These are phyloP conservation scores for Ulmus americana DNA, from an alignment of 331 rosid species.

Conservation along the genomic window DNA sequence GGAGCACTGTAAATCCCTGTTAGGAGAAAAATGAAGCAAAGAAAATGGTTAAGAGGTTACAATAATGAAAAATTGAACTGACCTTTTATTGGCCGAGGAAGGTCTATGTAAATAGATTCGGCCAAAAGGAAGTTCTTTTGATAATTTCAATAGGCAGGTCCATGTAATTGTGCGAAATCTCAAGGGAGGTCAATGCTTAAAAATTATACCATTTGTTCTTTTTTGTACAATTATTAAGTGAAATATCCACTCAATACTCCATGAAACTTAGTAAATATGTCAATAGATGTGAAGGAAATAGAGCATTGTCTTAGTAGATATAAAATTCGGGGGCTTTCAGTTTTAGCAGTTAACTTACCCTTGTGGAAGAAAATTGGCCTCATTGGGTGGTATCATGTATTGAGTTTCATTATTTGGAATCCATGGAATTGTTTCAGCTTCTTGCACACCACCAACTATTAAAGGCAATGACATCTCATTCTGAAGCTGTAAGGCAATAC, in stretches of 20 bases:
- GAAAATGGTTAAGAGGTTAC: conserved; percentile 4
- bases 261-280: background rate
- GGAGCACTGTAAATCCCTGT: conserved; percentile 51
- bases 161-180: too few relatives aligned
- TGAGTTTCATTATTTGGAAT: conserved; percentile 43
- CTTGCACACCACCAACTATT: conserved; percentile 53
- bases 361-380: conserved; percentile 45
- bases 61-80: background rate
- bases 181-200: too few relatives aligned
- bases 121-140: too few relatives aligned
- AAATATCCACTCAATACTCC: too few relatives aligned
- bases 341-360: conserved; percentile 37
- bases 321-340: background rate
- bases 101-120: too few relatives aligned
- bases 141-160: too few relatives aligned
- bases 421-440: conserved; percentile 60
- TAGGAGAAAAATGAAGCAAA: conserved; percentile 18
- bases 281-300: background rate
- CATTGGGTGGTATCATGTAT: conserved; percentile 37
- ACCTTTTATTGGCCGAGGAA: too few relatives aligned
- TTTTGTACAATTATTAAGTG: background rate
- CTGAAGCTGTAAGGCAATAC: conserved; percentile 38
- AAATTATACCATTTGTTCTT: background rate
- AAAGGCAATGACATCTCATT: conserved; percentile 49
- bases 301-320: background rate